Conservation (phyloP, 805 yeast species). For the Pichia scutulata region DNA sequence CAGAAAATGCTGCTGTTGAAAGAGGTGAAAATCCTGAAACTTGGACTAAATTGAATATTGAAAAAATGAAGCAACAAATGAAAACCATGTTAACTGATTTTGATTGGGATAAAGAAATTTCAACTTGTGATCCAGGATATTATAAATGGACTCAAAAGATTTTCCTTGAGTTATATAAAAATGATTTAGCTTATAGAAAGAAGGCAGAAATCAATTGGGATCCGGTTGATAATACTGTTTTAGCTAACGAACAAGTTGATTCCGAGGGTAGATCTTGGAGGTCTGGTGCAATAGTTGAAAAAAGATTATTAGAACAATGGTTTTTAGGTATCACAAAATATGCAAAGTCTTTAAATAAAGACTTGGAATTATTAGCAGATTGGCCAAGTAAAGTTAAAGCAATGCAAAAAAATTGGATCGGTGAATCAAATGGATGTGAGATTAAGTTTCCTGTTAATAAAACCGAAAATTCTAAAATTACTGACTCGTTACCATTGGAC, state of each 20-base stretch:
- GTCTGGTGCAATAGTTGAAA: slow-evolving; percentile 92
- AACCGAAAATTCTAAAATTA: slow-evolving; percentile 7
- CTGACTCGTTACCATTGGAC: slow-evolving; percentile 9
- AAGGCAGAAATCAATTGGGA: slow-evolving; percentile 96
- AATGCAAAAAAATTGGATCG: slow-evolving; percentile 95
- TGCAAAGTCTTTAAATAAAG: slow-evolving; percentile 60
- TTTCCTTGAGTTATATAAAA: slow-evolving; percentile 61
- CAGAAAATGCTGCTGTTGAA: slow-evolving; percentile 96
- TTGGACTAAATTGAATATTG: slow-evolving; percentile 82
- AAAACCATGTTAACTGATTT: slow-evolving; percentile 70
- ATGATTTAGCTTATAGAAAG: slow-evolving; percentile 78
- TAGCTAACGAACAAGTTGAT: slow-evolving; percentile 97
- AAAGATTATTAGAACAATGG: slow-evolving; percentile 80
- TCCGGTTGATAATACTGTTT: slow-evolving; percentile 88
- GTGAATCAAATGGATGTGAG: slow-evolving; percentile 75
- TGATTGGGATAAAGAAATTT: slow-evolving; percentile 88
- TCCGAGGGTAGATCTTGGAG: slow-evolving; percentile 90
- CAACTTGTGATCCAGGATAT: slow-evolving; percentile 81
- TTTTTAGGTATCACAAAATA: slow-evolving; percentile 82
- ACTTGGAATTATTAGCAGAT: slow-evolving; percentile 48
- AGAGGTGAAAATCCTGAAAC: slow-evolving; percentile 65
- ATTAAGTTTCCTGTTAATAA: slow-evolving; percentile 38
- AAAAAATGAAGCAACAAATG: slow-evolving; percentile 81
- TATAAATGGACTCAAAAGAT: slow-evolving; percentile 90
- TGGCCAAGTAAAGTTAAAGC: slow-evolving; percentile 89